These are phyloP conservation scores for Pseudodiploospora longispora DNA, from an alignment of 2,329 filamentous ascomycete species.

Conservation along the genomic window DNA sequence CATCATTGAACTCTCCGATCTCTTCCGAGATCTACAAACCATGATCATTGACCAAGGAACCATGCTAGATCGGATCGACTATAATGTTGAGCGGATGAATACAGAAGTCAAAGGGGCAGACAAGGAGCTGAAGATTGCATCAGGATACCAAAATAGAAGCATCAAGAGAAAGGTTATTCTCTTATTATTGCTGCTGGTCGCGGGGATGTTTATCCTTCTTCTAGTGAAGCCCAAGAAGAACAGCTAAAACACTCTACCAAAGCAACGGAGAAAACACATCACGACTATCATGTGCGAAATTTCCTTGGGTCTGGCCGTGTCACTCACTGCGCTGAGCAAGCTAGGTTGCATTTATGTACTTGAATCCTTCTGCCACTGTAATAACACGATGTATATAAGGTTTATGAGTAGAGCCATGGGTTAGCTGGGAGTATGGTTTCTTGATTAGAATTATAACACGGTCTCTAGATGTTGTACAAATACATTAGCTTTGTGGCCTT, in stretches of 20 bases:
- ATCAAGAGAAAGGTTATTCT: constrained; percentile 92
- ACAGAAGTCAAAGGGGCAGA: constrained; percentile 87
- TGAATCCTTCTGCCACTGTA: constrained; percentile 13
- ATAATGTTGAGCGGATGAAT: constrained; percentile 95
- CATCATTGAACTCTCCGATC: constrained; percentile 92
- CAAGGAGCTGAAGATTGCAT: constrained; percentile 82
- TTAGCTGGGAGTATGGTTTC: constrained; percentile 20
- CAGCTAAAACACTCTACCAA: constrained; percentile 9
- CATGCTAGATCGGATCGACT: constrained; percentile 90
- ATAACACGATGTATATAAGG: constrained; percentile 21
- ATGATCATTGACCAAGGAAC: constrained; percentile 95
- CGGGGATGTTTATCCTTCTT: constrained; percentile 78
- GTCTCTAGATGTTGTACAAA: constrained; percentile 8
- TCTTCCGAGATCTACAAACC: constrained; percentile 90
- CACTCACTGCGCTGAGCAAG: too few species aligned
- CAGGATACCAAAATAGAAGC: constrained; percentile 78
- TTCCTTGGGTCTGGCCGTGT: too few species aligned
- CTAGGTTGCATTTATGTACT: too few species aligned
- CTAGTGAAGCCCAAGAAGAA: constrained; percentile 66
- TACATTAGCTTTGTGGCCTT: constrained; percentile 4
- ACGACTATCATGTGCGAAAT: too few species aligned
- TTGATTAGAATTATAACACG: constrained; percentile 11
- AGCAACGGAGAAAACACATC: too few species aligned
- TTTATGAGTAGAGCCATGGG: constrained; percentile 10
- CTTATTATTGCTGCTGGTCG: constrained; percentile 74